A percentile compares a stretch with the other conserved stretches of the same genome.
phyloP scores from a whole-genome alignment of 805 yeast genomes.

The Suhomyces sp. region DNA sequence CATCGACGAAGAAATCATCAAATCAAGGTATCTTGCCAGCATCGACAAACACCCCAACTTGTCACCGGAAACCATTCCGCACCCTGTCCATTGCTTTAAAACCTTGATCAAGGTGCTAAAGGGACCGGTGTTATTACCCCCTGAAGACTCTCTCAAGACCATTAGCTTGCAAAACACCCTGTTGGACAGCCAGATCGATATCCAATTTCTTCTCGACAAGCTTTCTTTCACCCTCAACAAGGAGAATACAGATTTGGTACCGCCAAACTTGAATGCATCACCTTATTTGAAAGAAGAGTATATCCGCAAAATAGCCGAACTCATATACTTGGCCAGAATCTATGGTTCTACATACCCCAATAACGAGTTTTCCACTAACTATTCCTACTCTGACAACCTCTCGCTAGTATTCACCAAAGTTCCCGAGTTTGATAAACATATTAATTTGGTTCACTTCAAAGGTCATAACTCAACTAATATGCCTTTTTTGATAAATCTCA shows the following conservation, averaged over 20 bases:
- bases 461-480: slow-evolving; percentile 20
- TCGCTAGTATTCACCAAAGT: slow-evolving; percentile 31
- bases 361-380: slow-evolving; percentile 20
- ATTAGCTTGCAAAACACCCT: slow-evolving; percentile 51
- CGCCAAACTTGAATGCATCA: slow-evolving; percentile 41
- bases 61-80: slow-evolving; percentile 41
- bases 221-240: slow-evolving; percentile 41
- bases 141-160: slow-evolving; percentile 49
- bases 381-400: slow-evolving; percentile 34
- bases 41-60: slow-evolving; percentile 25
- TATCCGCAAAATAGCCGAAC: slow-evolving; percentile 53
- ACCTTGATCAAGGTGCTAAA: slow-evolving; percentile 61
- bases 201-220: slow-evolving; percentile 47
- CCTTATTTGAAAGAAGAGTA: slow-evolving; percentile 46
- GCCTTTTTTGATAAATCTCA: slow-evolving; percentile 29
- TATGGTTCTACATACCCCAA: slow-evolving; percentile 9
- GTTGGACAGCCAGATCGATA: slow-evolving; percentile 56
- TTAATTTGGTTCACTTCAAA: slow-evolving; percentile 22
- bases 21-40: slow-evolving; percentile 43
- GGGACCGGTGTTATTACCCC: slow-evolving; percentile 56
- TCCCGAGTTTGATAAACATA: slow-evolving; percentile 38
- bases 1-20: slow-evolving; percentile 50
- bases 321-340: slow-evolving; percentile 36
- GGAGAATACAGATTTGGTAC: slow-evolving; percentile 37
- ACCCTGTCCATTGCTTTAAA: slow-evolving; percentile 54